Percentiles rank a stretch among this genome's conserved stretches.
Conservation (phyloP, 2,329 filamentous ascomycete species). For the Fusarium caatingaense region DNA sequence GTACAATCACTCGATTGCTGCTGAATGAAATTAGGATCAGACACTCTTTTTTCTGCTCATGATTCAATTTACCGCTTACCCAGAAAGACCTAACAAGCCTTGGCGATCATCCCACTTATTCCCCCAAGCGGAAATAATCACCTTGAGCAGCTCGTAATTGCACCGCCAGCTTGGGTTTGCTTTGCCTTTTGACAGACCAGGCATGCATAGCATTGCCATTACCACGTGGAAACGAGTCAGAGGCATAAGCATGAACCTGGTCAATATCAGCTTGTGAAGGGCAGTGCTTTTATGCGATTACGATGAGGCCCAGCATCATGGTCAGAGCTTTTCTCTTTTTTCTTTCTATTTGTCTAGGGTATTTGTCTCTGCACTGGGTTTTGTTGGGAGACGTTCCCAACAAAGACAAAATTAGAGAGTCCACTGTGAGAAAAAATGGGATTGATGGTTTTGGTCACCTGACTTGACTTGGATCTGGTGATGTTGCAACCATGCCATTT, state of each 20-base stretch:
- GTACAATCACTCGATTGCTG: not conserved
- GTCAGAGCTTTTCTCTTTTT: not conserved
- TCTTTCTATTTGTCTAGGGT: slow-evolving; percentile 1
- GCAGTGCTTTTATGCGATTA: not conserved
- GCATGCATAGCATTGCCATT: not conserved
- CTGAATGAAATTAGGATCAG: not conserved
- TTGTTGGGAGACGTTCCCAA: slow-evolving; percentile 17
- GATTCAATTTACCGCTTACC: slow-evolving; percentile 7
- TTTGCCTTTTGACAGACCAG: slow-evolving; percentile 1
- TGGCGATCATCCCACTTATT: slow-evolving; percentile 30
- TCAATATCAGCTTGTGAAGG: slow-evolving; percentile 5
- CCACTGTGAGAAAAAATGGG: not conserved
- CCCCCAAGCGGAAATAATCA: slow-evolving; percentile 1
- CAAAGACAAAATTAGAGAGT: not conserved
- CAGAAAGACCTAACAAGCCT: not conserved
- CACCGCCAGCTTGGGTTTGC: slow-evolving; percentile 15
- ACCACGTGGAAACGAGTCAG: slow-evolving; percentile 6
- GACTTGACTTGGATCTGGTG: not conserved
- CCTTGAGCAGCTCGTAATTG: slow-evolving; percentile 5
- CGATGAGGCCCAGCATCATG: not conserved
- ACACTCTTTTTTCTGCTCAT: not conserved
- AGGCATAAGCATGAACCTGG: not conserved
- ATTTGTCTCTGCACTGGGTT: slow-evolving; percentile 4
- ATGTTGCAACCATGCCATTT: not conserved
- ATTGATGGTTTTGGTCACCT: slow-evolving; percentile 3